Base-by-base conservation (phyloP, 2,329 filamentous ascomycete genomes). In the Daldinia sp. region DNA sequence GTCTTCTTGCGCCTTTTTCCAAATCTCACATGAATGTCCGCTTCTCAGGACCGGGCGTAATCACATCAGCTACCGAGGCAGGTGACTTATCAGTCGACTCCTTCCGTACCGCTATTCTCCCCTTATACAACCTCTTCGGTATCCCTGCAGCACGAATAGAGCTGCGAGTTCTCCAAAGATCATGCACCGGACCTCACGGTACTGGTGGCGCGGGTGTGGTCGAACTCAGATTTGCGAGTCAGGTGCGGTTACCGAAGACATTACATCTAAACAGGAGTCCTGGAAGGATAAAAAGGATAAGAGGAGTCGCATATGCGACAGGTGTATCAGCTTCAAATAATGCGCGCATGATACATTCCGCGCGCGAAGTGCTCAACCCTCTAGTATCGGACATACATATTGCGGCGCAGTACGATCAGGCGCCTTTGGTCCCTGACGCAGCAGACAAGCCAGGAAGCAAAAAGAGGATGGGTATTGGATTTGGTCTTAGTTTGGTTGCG, bases 251-350 rank as follows among this genome's bases (percentile, higher is more conserved):
- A 52, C 95, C 95, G 9, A 97, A 96, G 81, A 99, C 95, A 34
- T 81, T 99, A 75, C 95, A 99, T 77, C 79, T 97, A 57, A 85
- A 90, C 75, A 84, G 96, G 70, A 91, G 87, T 66, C 88, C 94
- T 0, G 95, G 95, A 6, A 84, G 92, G 58, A 90, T 99, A 72
- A 94, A 93, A 84, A 88, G 89, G 70, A 91, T 99, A 68, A 86
- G 94, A 58, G 95, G 95, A 61, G 95, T 99, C 41, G 94, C 95
- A 48, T 99, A 98, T 78, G 91, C 91, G 57, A 93, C 92, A 0
- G 95, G 96, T 47, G 94, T 98, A 0, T 91, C 92, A 9, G 94
- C 92, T 0, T 93, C 90, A 50, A 97, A 97, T 77, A 99, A 98
- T 75, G 92, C 90, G 65, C 86, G 95, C 67, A 96, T 97, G 91